Evolutionary conservation across 352 stramenopile species (phyloP).

Genomic region (Phytophthora tentaculata): DNA sequence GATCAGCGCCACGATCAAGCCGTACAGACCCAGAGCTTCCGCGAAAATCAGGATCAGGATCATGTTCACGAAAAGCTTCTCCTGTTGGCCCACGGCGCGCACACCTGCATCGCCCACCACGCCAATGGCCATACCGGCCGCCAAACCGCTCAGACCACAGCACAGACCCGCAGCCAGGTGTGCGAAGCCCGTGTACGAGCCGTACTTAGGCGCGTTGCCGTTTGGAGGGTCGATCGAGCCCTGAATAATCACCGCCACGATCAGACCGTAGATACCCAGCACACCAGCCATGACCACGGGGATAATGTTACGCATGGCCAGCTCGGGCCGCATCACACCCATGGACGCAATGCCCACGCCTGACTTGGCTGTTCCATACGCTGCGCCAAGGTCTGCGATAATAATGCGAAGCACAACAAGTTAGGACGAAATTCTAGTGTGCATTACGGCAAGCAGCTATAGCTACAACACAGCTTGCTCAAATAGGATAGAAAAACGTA

Average conservation of each 20-base stretch:
- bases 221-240: constrained; percentile 88
- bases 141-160: constrained; percentile 93
- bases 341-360: constrained; percentile 97
- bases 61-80: constrained; percentile 98
- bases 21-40: constrained; percentile 97
- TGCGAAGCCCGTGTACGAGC: constrained; percentile 94
- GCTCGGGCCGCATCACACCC: constrained; percentile 95
- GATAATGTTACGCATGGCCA: constrained; percentile 99
- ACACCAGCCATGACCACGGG: constrained; percentile 99
- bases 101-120: constrained; percentile 97
- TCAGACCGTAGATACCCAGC: constrained; percentile 96
- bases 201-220: constrained; percentile 82
- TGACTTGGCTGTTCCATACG: constrained; percentile 98
- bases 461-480: too few relatives aligned
- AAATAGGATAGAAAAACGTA: constrained; percentile 17
- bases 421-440: neutral
- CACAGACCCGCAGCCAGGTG: constrained; percentile 95
- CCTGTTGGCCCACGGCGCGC: constrained; percentile 96
- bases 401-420: constrained; percentile 9
- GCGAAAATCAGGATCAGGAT: constrained; percentile 99
- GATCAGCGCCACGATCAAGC: constrained; percentile 96
- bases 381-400: constrained; percentile 92
- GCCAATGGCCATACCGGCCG: constrained; percentile 95
- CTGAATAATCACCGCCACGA: constrained; percentile 95
- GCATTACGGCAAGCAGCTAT: too few relatives aligned